These are phyloP conservation scores for Kokia cookei DNA, from an alignment of 441 rosid species.

Conservation along the genomic window DNA sequence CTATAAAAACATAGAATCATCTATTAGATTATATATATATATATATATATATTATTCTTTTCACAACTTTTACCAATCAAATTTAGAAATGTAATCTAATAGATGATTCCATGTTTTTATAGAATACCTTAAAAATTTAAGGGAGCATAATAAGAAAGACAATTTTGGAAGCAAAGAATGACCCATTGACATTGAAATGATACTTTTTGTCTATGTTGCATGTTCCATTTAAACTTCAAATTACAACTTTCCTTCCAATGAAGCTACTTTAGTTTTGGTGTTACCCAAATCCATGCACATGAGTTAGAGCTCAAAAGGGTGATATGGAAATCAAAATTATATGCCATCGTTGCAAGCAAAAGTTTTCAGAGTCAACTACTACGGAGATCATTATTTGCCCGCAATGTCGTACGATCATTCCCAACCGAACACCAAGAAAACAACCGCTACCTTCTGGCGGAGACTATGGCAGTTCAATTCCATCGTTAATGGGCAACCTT, in stretches of 20 bases:
- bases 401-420: background rate
- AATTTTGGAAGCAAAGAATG: background rate
- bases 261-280: background rate
- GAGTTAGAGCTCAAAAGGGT: background rate
- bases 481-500: background rate
- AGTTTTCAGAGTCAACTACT: background rate
- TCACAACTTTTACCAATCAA: background rate
- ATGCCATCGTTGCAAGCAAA: background rate
- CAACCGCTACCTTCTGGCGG: background rate
- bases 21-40: background rate
- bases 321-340: background rate
- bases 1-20: background rate
- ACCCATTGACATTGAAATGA: background rate
- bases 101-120: too few species aligned
- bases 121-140: too few species aligned
- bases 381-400: background rate
- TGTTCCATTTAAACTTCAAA: background rate
- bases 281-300: background rate
- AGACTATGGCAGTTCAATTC: background rate
- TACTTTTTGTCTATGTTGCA: background rate
- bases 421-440: background rate
- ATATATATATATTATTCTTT: background rate
- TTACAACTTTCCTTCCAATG: background rate
- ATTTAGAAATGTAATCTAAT: background rate
- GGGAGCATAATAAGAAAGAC: background rate